phyloP scores from a whole-genome alignment of 257 asterid genomes.

The Solanum bulbocastanum region DNA sequence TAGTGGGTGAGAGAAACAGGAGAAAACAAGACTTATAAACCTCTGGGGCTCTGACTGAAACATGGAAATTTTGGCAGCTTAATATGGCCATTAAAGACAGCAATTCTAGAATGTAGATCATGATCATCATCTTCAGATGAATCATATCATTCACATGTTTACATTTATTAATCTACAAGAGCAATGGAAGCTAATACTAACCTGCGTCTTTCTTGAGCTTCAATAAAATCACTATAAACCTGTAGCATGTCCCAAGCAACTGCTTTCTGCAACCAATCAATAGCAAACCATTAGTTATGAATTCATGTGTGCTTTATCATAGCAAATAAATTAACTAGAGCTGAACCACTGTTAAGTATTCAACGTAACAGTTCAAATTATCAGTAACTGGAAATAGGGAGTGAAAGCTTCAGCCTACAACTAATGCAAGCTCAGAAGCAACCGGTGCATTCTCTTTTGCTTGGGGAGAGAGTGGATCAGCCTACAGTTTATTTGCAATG shows the following conservation, averaged over 20 bases:
- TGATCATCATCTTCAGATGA: background rate
- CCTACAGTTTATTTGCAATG: background rate
- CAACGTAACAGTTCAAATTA: background rate
- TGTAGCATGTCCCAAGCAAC: constrained; percentile 98
- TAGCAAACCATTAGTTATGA: background rate
- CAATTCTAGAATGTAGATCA: background rate
- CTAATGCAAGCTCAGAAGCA: background rate
- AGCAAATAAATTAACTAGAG: background rate
- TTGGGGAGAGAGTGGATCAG: background rate
- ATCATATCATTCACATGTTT: background rate
- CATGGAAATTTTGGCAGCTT: background rate
- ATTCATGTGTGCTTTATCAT: background rate
- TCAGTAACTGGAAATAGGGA: background rate
- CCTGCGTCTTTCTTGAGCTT: constrained; percentile 86
- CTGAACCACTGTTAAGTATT: background rate
- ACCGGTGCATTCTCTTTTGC: background rate
- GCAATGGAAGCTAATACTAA: constrained; percentile 7
- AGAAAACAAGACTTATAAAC: background rate
- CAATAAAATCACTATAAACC: constrained; percentile 75
- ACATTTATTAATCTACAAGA: background rate
- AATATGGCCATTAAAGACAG: background rate
- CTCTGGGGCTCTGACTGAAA: background rate
- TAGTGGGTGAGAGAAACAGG: background rate
- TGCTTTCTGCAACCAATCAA: constrained; percentile 51
- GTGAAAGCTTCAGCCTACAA: background rate